Evolutionary conservation across 129 eudicot genomes (phyloP).

Genomic region (Daucus carota): DNA sequence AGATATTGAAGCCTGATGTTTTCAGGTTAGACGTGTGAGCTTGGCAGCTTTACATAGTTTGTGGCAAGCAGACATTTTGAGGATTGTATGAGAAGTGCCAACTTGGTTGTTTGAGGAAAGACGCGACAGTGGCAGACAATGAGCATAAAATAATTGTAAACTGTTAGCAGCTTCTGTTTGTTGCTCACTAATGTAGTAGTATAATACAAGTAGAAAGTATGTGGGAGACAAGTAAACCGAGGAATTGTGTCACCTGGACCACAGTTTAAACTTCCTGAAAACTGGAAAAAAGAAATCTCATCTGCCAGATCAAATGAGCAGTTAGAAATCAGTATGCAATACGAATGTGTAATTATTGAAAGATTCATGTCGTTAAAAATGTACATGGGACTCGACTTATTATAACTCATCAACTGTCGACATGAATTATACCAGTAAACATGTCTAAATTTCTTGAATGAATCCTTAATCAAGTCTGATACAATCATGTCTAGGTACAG

Average conservation of each 20-base stretch:
- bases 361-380: background rate
- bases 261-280: constrained; percentile 3
- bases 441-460: background rate
- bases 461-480: background rate
- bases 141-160: constrained; percentile 24
- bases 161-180: constrained; percentile 25
- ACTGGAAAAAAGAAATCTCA: background rate
- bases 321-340: background rate
- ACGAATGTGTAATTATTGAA: no score
- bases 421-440: background rate
- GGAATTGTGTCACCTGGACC: constrained; percentile 41
- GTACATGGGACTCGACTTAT: background rate
- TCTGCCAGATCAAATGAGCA: constrained; percentile 5
- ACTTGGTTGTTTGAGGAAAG: constrained; percentile 60
- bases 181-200: constrained; percentile 3
- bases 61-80: constrained; percentile 46
- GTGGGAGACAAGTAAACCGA: constrained; percentile 22
- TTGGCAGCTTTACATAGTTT: constrained; percentile 28
- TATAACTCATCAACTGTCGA: background rate
- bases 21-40: constrained; percentile 12
- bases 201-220: background rate
- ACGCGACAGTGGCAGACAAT: constrained; percentile 80
- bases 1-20: background rate
- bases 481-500: background rate
- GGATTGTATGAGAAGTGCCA: constrained; percentile 57